Conservation (phyloP, 345 rosid species). For the Sisymbrium irio region DNA sequence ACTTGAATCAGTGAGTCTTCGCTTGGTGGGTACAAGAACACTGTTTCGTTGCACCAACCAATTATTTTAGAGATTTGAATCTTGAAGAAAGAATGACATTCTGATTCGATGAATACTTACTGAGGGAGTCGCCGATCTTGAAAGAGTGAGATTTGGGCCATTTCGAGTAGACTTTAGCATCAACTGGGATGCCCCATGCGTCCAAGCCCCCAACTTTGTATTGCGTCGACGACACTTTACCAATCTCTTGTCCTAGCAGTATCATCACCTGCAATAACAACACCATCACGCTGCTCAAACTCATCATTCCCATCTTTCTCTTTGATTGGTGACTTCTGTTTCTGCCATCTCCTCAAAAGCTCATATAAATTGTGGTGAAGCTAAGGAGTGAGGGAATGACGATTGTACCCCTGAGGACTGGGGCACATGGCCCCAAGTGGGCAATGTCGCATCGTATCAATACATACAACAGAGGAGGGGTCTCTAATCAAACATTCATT, state of each 20-base stretch:
- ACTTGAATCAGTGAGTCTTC: conserved; percentile 92
- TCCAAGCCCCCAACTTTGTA: conserved; percentile 81
- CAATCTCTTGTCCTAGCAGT: conserved; percentile 39
- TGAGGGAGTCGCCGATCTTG: conserved; percentile 77
- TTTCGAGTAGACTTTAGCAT: conserved; percentile 58
- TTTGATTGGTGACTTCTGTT: conserved; percentile 10
- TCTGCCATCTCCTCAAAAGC: conserved; percentile 26
- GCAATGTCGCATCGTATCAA: conserved; percentile 22
- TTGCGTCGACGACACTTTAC: conserved; percentile 43
- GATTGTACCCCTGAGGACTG: conserved; percentile 13
- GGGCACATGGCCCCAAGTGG: conserved; percentile 29
- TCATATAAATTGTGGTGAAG: conserved; percentile 3
- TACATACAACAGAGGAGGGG: background rate
- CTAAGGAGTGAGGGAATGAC: conserved; percentile 4
- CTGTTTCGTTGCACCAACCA: conserved; percentile 37
- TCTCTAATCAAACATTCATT: background rate
- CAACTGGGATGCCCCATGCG: conserved; percentile 84
- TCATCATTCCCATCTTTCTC: conserved; percentile 21
- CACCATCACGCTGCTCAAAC: conserved; percentile 12
- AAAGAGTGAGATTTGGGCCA: conserved; percentile 71
- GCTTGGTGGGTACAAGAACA: conserved; percentile 97
- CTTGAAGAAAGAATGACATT: background rate
- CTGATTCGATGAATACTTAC: conserved; percentile 37
- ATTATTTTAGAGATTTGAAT: background rate
- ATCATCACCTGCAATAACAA: conserved; percentile 38